Base-by-base conservation (phyloP, 2,329 filamentous ascomycete genomes). In the Phyllosticta paracitricarpa region DNA sequence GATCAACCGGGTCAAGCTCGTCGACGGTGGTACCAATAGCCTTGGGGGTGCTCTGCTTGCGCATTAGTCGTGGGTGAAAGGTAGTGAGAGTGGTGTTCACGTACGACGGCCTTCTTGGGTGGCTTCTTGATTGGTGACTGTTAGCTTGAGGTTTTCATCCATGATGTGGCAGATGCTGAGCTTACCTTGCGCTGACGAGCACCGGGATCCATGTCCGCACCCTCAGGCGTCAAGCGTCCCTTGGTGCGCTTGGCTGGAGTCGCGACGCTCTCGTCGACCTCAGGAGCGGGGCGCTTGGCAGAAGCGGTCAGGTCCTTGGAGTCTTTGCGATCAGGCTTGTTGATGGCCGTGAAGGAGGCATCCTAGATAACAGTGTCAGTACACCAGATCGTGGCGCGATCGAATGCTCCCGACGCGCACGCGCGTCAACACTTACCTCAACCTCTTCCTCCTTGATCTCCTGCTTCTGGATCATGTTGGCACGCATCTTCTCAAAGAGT, bases 1-100 rank as follows among this genome's bases (percentile, higher is more conserved):
- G 56, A 22, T 66, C 64, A 6, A 61, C 33, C 1, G 35, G n/a
- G 4, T 40, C 52, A n/a, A 66, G 58, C 54, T 65, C 60, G 2
- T 61, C 63, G 4, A 61, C 28, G 28, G 28, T 52, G 6, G 60
- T 56, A 8, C 63, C 54, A 40, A 64, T 65, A 55, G 58, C 57
- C 33, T 48, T 54, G 24, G n/a, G 48, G 24, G 59, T 30, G 33
- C 17, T 60, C 58, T 60, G 22, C 35, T n/a, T 4, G 40, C n/a
- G 40, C 17, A 6, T 48, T 48, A 48, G 40, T 6, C 7, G 24
- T 24, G 25, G 9, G 4, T 1, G 12, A 33, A 28, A 24, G n/a
- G 6, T 25, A 19, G 22, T 4, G 26, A 51, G 25, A n/a, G 7
- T 14, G 5, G 28, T 25, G 6, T 8, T 24, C 2, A 59, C 33